Evolutionary conservation across 1,284 basidiomycete species (phyloP).

Genomic region (Prillingera fragicola): DNA sequence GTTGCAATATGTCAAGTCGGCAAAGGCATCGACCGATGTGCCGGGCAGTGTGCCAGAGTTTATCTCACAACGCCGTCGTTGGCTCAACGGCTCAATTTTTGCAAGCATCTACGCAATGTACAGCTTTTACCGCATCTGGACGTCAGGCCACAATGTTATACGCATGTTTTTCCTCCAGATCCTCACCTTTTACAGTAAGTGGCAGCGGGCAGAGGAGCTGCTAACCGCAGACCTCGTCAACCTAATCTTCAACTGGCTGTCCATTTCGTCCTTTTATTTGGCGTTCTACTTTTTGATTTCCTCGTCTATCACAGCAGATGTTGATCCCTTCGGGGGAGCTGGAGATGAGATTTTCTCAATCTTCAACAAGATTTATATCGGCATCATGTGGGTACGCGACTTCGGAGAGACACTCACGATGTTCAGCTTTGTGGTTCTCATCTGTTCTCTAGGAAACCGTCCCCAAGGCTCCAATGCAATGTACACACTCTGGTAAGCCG

Average conservation of each 20-base stretch:
- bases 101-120: constrained; percentile 80
- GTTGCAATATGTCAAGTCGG: constrained; percentile 83
- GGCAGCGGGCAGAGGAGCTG: neutral
- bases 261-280: constrained; percentile 60
- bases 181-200: constrained; percentile 42
- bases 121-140: constrained; percentile 80
- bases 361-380: constrained; percentile 58
- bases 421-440: constrained; percentile 28
- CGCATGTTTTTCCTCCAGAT: constrained; percentile 74
- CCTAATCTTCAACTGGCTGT: constrained; percentile 54
- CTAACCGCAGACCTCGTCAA: constrained; percentile 25
- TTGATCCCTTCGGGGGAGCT: constrained; percentile 70
- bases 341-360: constrained; percentile 72
- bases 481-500: constrained; percentile 55
- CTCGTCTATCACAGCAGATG: constrained; percentile 53
- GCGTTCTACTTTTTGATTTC: constrained; percentile 58
- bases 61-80: constrained; percentile 82
- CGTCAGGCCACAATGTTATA: constrained; percentile 81
- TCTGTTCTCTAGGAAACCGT: constrained; percentile 61
- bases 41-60: constrained; percentile 71
- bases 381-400: constrained; percentile 50
- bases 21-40: constrained; percentile 72
- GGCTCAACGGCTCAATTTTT: constrained; percentile 67
- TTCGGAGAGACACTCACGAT: constrained; percentile 3
- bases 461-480: constrained; percentile 80